Percentiles rank a stretch among this genome's conserved stretches.
These are phyloP conservation scores for Penicillium steckii DNA, from an alignment of 495 filamentous ascomycete genomes.

Conservation along the genomic window DNA sequence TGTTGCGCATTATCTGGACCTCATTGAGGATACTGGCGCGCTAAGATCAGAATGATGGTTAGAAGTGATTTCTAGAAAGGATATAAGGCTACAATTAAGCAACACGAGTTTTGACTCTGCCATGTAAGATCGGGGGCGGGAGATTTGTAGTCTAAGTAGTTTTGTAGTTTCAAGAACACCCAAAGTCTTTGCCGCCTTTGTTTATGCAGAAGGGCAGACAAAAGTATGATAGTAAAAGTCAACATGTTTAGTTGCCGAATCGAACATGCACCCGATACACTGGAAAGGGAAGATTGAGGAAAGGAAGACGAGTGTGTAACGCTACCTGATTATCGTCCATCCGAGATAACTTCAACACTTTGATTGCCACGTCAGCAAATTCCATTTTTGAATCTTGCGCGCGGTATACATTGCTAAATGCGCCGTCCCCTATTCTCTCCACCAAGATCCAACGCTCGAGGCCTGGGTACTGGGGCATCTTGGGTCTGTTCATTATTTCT, in stretches of 20 bases:
- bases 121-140: background rate
- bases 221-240: background rate
- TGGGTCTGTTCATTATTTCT: conserved; percentile 76
- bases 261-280: background rate
- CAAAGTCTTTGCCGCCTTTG: background rate
- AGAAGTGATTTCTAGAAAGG: background rate
- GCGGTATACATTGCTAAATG: conserved; percentile 96
- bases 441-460: conserved; percentile 85
- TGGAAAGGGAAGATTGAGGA: conserved; percentile 12
- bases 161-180: background rate
- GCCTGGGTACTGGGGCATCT: conserved; percentile 86
- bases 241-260: background rate
- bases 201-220: background rate
- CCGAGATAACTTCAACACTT: conserved; percentile 93
- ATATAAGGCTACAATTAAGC: conserved; percentile 19
- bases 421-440: conserved; percentile 98
- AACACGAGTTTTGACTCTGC: background rate
- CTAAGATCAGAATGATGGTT: conserved; percentile 43
- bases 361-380: conserved; percentile 85
- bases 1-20: conserved; percentile 92
- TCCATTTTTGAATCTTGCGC: conserved; percentile 67
- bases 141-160: background rate
- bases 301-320: conserved; percentile 11
- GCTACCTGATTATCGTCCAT: conserved; percentile 92
- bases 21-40: conserved; percentile 74